A percentile compares a stretch with the other conserved stretches of the same genome.
Evolutionary conservation across 228 moss, liverwort and hornwort genomes (phyloP).

Genomic region (Sphagnum magellanicum): DNA sequence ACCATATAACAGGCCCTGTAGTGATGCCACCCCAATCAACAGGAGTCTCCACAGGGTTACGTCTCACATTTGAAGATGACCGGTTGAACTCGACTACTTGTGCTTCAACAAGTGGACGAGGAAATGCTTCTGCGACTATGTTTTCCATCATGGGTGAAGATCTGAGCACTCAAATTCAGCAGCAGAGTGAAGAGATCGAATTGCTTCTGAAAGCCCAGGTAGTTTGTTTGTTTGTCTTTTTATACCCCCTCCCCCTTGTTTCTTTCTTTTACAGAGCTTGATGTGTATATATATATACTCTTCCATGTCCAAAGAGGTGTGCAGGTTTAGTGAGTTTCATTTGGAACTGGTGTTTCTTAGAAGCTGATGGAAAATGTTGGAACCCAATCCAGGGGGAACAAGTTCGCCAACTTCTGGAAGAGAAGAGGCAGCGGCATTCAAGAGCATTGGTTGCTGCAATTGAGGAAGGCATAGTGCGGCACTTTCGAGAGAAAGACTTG

Average conservation of each 20-base stretch:
- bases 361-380: neutral
- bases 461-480: conserved; percentile 64
- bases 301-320: too few species aligned
- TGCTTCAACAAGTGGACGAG: conserved; percentile 78
- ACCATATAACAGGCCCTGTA: conserved; percentile 56
- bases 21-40: conserved; percentile 66
- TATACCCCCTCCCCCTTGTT: too few species aligned
- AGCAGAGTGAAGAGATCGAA: conserved; percentile 83
- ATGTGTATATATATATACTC: too few species aligned
- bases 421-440: conserved; percentile 63
- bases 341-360: too few species aligned
- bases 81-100: conserved; percentile 69
- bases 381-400: conserved; percentile 50
- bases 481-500: conserved; percentile 73
- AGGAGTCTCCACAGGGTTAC: conserved; percentile 77
- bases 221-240: neutral
- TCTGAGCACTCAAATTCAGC: conserved; percentile 55
- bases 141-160: conserved; percentile 56
- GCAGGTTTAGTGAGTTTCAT: too few species aligned
- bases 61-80: conserved; percentile 78
- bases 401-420: conserved; percentile 68
- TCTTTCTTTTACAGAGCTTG: too few species aligned
- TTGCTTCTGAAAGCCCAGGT: conserved; percentile 84
- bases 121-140: conserved; percentile 44
- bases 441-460: conserved; percentile 54